Evolutionary conservation across 2,329 filamentous ascomycete species (phyloP).

Genomic region (Aureobasidium subglaciale): DNA sequence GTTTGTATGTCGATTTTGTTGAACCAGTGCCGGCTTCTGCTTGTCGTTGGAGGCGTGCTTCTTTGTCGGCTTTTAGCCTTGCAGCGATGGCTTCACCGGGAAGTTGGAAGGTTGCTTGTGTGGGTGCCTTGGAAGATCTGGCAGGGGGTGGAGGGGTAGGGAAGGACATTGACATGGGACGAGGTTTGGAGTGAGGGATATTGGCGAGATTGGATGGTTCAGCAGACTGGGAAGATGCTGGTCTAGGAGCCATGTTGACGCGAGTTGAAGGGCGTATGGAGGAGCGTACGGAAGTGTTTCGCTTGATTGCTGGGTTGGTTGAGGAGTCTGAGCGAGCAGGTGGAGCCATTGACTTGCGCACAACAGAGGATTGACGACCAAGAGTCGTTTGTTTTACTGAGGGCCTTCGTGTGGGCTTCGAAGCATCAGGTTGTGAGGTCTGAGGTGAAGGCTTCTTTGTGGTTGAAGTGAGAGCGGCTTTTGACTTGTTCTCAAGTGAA

Average conservation of each 20-base stretch:
- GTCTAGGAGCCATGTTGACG: conserved; percentile 14
- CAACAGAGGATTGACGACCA: not conserved
- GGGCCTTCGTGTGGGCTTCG: conserved; percentile 13
- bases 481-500: not conserved
- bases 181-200: conserved; percentile 36
- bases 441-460: conserved; percentile 34
- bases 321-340: not conserved
- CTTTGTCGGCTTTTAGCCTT: conserved; percentile 45
- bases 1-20: not conserved
- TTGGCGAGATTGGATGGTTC: conserved; percentile 17
- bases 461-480: not conserved
- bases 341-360: not conserved
- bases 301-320: not conserved
- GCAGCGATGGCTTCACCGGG: conserved; percentile 48
- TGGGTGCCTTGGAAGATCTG: conserved; percentile 46
- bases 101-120: conserved; percentile 43
- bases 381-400: conserved; percentile 18
- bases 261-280: conserved; percentile 1
- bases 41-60: conserved; percentile 41
- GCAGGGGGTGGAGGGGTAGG: conserved; percentile 39
- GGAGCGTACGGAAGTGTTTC: not conserved
- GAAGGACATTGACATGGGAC: conserved; percentile 42
- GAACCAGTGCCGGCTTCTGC: conserved; percentile 22
- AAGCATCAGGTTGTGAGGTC: conserved; percentile 21
- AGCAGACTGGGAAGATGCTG: conserved; percentile 19